These are phyloP conservation scores for Candida awuae DNA, from an alignment of 805 yeast genomes.

Conservation along the genomic window DNA sequence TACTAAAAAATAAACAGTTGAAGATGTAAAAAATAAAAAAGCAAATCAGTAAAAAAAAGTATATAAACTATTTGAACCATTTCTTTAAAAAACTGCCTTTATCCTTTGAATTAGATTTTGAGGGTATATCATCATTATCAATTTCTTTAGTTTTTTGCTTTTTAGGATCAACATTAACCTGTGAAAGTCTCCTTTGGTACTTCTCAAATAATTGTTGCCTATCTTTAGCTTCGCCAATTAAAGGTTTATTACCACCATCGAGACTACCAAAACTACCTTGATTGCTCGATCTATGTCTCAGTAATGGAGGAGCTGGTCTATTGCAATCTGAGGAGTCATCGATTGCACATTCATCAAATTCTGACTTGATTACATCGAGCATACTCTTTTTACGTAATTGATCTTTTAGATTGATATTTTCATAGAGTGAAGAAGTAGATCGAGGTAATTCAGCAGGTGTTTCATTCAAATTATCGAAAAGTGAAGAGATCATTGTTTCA, in stretches of 20 bases:
- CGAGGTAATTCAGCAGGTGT: slow-evolving; percentile 12
- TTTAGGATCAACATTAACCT: slow-evolving; percentile 14
- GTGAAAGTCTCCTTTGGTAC: slow-evolving; percentile 25
- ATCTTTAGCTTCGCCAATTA: slow-evolving; percentile 7
- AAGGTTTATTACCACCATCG: background rate
- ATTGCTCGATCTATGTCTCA: slow-evolving; percentile 1
- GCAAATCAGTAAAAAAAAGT: slow-evolving; percentile 1
- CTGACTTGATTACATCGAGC: slow-evolving; percentile 7
- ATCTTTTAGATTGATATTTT: background rate
- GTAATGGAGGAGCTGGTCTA: background rate
- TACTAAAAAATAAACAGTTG: no score
- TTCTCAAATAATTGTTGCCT: slow-evolving; percentile 24
- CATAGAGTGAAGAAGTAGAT: background rate
- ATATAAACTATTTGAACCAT: slow-evolving; percentile 1
- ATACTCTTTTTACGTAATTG: no score
- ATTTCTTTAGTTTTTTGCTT: background rate
- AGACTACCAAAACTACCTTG: background rate
- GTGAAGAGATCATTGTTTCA: slow-evolving; percentile 14
- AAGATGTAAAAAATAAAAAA: background rate
- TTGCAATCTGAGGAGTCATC: background rate
- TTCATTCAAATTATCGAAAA: slow-evolving; percentile 22
- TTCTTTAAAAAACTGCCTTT: slow-evolving; percentile 12
- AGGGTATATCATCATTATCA: background rate
- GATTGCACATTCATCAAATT: slow-evolving; percentile 1
- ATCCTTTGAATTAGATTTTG: no score